Percentiles rank a stretch among this genome's conserved stretches.
Conservation (phyloP, 2,329 filamentous ascomycete species). For the Polytolypa hystricis region DNA sequence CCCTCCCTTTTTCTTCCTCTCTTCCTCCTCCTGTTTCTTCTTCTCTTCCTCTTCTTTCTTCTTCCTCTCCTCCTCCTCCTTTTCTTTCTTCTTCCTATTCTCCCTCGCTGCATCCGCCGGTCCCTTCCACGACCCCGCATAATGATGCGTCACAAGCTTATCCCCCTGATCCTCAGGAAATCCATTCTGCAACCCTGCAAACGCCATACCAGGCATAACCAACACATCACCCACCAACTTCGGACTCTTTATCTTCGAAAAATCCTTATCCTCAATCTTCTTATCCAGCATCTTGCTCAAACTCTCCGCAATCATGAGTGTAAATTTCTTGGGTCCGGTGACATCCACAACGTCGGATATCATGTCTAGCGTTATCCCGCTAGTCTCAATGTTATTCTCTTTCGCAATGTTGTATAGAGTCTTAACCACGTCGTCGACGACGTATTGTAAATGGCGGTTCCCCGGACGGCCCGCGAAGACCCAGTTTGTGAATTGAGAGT, state of each 20-base stretch:
- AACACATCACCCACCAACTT: conserved; percentile 18
- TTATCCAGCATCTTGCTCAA: conserved; percentile 11
- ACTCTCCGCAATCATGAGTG: conserved; percentile 14
- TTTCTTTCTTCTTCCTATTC: conserved; percentile 3
- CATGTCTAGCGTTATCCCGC: conserved; percentile 16
- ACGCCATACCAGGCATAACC: conserved; percentile 17
- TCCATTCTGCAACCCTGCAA: conserved; percentile 17
- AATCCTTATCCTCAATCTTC: conserved; percentile 16
- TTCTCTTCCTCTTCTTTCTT: conserved; percentile 5
- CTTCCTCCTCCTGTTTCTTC: not conserved
- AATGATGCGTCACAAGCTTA: conserved; percentile 9
- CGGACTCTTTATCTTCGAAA: conserved; percentile 14
- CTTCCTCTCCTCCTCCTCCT: conserved; percentile 4
- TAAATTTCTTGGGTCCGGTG: conserved; percentile 21
- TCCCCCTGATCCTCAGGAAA: conserved; percentile 11
- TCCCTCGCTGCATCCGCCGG: conserved; percentile 5
- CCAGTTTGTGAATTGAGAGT: conserved; percentile 18
- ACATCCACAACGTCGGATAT: conserved; percentile 19
- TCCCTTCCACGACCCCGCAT: conserved; percentile 10
- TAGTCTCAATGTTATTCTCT: conserved; percentile 10
- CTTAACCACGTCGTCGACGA: conserved; percentile 14
- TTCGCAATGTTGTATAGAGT: conserved; percentile 13
- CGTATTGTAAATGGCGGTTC: conserved; percentile 12
- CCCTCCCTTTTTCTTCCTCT: no score
- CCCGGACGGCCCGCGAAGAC: conserved; percentile 14